Evolutionary conservation across 495 filamentous ascomycete genomes (phyloP).

Genomic region (Collariella sp.): DNA sequence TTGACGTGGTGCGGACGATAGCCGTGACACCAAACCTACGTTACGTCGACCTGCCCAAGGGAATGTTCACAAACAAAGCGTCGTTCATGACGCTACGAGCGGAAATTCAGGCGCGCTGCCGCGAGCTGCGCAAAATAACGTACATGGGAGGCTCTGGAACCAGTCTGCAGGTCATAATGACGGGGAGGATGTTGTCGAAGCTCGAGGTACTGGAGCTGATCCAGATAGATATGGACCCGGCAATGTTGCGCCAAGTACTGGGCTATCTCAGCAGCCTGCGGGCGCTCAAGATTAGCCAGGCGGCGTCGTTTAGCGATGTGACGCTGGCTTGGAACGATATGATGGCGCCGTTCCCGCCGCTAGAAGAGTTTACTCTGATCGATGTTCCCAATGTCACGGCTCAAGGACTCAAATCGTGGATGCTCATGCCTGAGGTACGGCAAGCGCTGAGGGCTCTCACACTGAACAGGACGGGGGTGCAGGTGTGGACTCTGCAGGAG

Average conservation of each 20-base stretch:
- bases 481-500: conserved; percentile 51
- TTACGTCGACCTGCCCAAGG: conserved; percentile 87
- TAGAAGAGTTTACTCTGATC: conserved; percentile 60
- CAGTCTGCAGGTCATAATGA: conserved; percentile 61
- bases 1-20: conserved; percentile 75
- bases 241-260: conserved; percentile 62
- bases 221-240: conserved; percentile 62
- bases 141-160: conserved; percentile 74
- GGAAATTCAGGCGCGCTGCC: conserved; percentile 75
- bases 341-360: conserved; percentile 58
- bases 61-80: conserved; percentile 71
- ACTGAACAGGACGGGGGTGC: conserved; percentile 58
- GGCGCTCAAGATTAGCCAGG: conserved; percentile 61
- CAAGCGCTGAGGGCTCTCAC: conserved; percentile 51
- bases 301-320: conserved; percentile 62
- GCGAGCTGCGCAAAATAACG: conserved; percentile 78
- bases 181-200: conserved; percentile 60
- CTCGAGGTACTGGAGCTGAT: conserved; percentile 74
- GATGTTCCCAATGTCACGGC: conserved; percentile 61
- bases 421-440: conserved; percentile 43
- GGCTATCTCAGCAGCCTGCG: conserved; percentile 55
- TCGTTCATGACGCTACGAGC: conserved; percentile 65
- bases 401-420: conserved; percentile 55
- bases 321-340: conserved; percentile 54
- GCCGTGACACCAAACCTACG: conserved; percentile 76